A percentile compares a stretch with the other conserved stretches of the same genome.
Conservation (phyloP, 305 asterid species). For the Solanum hybrid region DNA sequence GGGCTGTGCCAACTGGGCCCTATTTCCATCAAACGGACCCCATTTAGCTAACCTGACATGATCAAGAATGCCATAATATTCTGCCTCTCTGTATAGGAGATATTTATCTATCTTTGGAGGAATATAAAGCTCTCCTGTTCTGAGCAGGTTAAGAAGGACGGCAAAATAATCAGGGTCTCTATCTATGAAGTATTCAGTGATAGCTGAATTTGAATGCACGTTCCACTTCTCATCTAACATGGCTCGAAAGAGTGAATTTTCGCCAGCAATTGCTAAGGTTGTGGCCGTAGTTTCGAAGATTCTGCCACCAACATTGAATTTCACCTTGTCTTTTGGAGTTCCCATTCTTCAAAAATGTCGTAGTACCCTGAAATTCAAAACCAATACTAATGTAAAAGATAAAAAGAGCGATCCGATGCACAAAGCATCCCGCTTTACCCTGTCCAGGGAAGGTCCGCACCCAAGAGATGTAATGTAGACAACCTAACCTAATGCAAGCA, state of each 20-base stretch:
- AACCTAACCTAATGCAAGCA: background rate
- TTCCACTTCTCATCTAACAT: slow-evolving; percentile 78
- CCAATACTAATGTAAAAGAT: background rate
- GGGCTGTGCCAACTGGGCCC: background rate
- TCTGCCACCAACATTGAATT: slow-evolving; percentile 64
- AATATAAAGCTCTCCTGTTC: slow-evolving; percentile 50
- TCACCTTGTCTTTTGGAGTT: slow-evolving; percentile 55
- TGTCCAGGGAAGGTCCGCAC: background rate
- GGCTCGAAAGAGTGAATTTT: slow-evolving; percentile 65
- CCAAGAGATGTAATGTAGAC: background rate
- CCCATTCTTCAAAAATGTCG: slow-evolving; percentile 29
- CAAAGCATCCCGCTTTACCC: background rate
- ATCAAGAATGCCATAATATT: background rate
- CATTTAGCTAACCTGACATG: slow-evolving; percentile 13
- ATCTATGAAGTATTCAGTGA: slow-evolving; percentile 59
- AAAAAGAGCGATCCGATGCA: background rate
- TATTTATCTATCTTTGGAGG: slow-evolving; percentile 54
- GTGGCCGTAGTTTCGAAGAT: slow-evolving; percentile 68
- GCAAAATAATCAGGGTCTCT: slow-evolving; percentile 70
- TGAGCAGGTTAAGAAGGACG: slow-evolving; percentile 64
- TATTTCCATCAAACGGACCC: slow-evolving; percentile 75
- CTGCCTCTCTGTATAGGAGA: slow-evolving; percentile 54
- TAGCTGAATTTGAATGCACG: slow-evolving; percentile 29
- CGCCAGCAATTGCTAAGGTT: slow-evolving; percentile 66
- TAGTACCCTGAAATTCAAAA: background rate